Evolutionary conservation across 2,329 filamentous ascomycete species (phyloP).

Genomic region (Amylocarpus encephaloides): DNA sequence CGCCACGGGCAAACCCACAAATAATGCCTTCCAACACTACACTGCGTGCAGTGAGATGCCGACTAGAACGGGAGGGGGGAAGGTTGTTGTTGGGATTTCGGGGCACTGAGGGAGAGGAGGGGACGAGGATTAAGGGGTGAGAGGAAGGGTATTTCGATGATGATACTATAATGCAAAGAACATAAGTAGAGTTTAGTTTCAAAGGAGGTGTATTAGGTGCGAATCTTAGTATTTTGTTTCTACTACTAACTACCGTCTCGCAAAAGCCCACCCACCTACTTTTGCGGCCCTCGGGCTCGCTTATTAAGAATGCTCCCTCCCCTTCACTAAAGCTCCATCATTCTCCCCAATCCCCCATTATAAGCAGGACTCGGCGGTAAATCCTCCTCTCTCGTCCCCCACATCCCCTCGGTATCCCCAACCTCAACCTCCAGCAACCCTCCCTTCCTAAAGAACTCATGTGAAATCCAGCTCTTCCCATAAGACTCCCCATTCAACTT

Average conservation of each 20-base stretch:
- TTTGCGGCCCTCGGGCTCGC: too few relatives aligned
- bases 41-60: neutral
- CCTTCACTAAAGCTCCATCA: neutral
- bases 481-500: conserved; percentile 55
- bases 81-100: neutral
- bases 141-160: too few relatives aligned
- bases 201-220: too few relatives aligned
- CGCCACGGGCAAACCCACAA: conserved; percentile 9
- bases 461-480: conserved; percentile 60
- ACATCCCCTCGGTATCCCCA: conserved; percentile 52
- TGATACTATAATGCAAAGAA: too few relatives aligned
- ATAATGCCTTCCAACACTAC: conserved; percentile 32
- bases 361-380: conserved; percentile 49
- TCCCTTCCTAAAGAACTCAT: conserved; percentile 62
- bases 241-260: too few relatives aligned
- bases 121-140: too few relatives aligned
- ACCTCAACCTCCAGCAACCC: conserved; percentile 57
- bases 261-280: too few relatives aligned
- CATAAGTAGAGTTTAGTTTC: too few relatives aligned
- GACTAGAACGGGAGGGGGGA: neutral
- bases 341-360: conserved; percentile 1
- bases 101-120: too few relatives aligned
- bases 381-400: conserved; percentile 55
- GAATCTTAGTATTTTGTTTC: too few relatives aligned
- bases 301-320: too few relatives aligned